Percentiles rank a stretch among this genome's conserved stretches.
phyloP scores from a whole-genome alignment of 768 basidiomycete species.

The Pseudohyphozyma bogoriensis region DNA sequence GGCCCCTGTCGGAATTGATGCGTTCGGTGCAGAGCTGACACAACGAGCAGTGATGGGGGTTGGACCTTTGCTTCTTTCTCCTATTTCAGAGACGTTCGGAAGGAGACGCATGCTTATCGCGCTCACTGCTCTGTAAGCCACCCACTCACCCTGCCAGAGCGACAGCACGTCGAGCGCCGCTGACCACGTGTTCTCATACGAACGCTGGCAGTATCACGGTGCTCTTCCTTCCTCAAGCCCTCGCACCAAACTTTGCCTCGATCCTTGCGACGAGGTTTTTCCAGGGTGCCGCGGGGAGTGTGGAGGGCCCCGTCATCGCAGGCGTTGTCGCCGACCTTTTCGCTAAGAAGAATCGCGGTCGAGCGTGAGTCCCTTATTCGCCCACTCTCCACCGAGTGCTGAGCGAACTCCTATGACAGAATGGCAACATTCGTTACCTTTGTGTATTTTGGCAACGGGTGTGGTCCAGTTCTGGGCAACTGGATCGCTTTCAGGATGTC shows the following conservation, averaged over 20 bases:
- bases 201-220: slow-evolving; percentile 5
- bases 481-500: slow-evolving; percentile 27
- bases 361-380: too few relatives aligned
- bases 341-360: slow-evolving; percentile 7
- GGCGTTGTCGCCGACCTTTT: neutral
- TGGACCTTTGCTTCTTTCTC: slow-evolving; percentile 25
- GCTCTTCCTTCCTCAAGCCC: slow-evolving; percentile 23
- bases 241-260: slow-evolving; percentile 24
- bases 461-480: slow-evolving; percentile 21
- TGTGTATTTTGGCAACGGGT: slow-evolving; percentile 24
- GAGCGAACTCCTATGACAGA: too few relatives aligned
- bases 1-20: too few relatives aligned
- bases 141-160: too few relatives aligned
- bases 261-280: slow-evolving; percentile 20
- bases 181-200: too few relatives aligned
- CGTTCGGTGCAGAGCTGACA: too few relatives aligned
- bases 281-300: slow-evolving; percentile 19
- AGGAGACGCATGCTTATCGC: slow-evolving; percentile 29
- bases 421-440: slow-evolving; percentile 24
- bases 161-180: too few relatives aligned
- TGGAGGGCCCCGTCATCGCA: slow-evolving; percentile 22
- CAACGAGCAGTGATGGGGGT: slow-evolving; percentile 27
- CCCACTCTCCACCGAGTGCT: too few relatives aligned
- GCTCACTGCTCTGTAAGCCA: neutral
- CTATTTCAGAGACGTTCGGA: slow-evolving; percentile 29